Base-by-base conservation (phyloP, 1,139 yeast genomes). In the Hyphopichia burtonii region DNA sequence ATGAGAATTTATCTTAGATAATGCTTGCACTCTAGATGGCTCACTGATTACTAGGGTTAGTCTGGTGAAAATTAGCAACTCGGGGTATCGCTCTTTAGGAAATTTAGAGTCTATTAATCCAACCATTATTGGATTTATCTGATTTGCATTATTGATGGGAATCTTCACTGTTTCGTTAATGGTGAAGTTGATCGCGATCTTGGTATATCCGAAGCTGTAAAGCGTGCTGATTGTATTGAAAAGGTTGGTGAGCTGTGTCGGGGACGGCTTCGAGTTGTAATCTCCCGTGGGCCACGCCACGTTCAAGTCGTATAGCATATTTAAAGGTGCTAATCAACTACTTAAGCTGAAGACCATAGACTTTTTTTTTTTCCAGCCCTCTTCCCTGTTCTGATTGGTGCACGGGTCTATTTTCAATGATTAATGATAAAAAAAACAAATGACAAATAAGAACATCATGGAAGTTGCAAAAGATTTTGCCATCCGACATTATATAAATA, bases 31-130 rank as follows among this genome's bases (percentile, higher is more conserved):
- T 51, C 86, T 86, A 6, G 91, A 72, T 0, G 93, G 83, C 49
- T 90, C 97, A 48, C 82, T 86, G 9, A 89, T 76, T 5, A 82
- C 68, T 6, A 93, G 59, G 0, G 98, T 93, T 23, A 87, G 71
- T 43, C 99, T 68, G 1, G 91, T 76, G 53, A 78, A 86, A 8
- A 93, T 58, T 44, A 76, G 78, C 15, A 73, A 49, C 6, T 61
- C 59, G 2, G 65, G 61, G 43, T 83, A 61, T n/a, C 76, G 68
- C 5, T 61, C 63, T 17, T 38, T 42, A 9, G 40, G 36, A 28
- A 68, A 50, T 16, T 56, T 57, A 2, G 45, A 41, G 4, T 53
- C 47, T 16, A 71, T 47, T 3, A 46, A 46, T 2, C 41, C 46
- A 36, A 66, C 55, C n/a, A 66, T 65, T 9, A 72, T 64, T 6